These are phyloP conservation scores for Rhizopogon sp. DNA, from an alignment of 768 basidiomycete genomes.

Conservation along the genomic window DNA sequence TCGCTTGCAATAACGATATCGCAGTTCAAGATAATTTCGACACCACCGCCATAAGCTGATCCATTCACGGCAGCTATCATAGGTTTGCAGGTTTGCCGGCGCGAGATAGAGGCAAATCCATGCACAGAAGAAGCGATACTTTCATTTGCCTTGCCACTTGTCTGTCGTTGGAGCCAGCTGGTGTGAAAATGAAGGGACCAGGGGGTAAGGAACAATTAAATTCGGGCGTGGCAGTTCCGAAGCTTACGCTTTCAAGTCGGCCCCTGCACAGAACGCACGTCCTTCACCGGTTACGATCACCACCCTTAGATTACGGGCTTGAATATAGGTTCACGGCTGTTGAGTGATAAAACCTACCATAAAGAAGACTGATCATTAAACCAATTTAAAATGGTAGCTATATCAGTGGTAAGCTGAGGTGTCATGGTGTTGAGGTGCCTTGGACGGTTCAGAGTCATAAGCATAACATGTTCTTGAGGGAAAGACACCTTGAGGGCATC, in stretches of 20 bases:
- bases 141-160: constrained; percentile 36
- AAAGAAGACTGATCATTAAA: constrained; percentile 66
- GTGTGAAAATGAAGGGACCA: background rate
- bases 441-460: constrained; percentile 64
- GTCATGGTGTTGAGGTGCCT: constrained; percentile 71
- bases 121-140: constrained; percentile 33
- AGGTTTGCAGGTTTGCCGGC: constrained; percentile 59
- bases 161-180: constrained; percentile 60
- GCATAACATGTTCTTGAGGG: constrained; percentile 46
- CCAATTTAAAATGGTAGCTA: constrained; percentile 56
- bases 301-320: constrained; percentile 43
- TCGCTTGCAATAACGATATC: constrained; percentile 69
- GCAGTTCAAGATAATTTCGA: constrained; percentile 69
- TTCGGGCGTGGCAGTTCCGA: background rate
- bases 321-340: background rate
- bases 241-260: constrained; percentile 69
- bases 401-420: constrained; percentile 47
- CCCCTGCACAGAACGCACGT: constrained; percentile 73
- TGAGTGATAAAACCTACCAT: constrained; percentile 47
- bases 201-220: background rate
- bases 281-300: constrained; percentile 71
- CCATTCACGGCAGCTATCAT: constrained; percentile 80
- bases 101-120: constrained; percentile 73
- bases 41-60: constrained; percentile 63
- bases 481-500: constrained; percentile 34